These are phyloP conservation scores for Sclerotinia borealis DNA, from an alignment of 2,329 filamentous ascomycete species.

Conservation along the genomic window DNA sequence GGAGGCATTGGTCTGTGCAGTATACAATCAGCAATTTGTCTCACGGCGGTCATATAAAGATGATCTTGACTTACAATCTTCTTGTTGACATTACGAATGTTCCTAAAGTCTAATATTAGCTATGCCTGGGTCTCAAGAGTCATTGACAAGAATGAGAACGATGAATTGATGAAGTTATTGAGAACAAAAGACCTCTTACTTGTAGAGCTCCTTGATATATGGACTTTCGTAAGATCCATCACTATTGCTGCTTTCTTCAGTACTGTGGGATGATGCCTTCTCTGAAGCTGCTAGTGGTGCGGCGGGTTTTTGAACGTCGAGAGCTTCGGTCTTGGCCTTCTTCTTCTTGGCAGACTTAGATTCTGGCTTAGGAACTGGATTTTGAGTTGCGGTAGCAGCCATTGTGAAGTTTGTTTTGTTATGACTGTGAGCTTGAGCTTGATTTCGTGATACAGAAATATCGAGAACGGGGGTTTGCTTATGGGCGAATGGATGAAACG, in stretches of 20 bases:
- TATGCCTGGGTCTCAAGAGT: neutral
- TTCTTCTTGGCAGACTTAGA: conserved; percentile 66
- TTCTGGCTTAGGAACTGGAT: conserved; percentile 54
- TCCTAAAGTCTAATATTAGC: conserved; percentile 46
- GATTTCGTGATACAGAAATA: conserved; percentile 40
- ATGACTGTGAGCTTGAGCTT: conserved; percentile 25
- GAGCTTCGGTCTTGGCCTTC: conserved; percentile 51
- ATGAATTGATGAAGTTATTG: conserved; percentile 3
- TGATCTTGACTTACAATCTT: conserved; percentile 65
- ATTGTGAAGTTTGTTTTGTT: conserved; percentile 38
- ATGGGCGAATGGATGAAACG: neutral
- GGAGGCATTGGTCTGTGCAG: conserved; percentile 55
- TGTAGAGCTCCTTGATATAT: conserved; percentile 83
- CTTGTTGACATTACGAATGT: conserved; percentile 87
- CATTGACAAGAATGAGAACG: neutral
- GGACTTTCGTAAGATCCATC: conserved; percentile 64
- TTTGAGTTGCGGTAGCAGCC: conserved; percentile 58
- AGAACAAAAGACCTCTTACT: conserved; percentile 50
- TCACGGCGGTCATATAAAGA: neutral
- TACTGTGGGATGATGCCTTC: conserved; percentile 44
- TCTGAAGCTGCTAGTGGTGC: conserved; percentile 46
- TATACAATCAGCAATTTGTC: conserved; percentile 18
- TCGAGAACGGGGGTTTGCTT: neutral
- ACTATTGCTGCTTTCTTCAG: conserved; percentile 31
- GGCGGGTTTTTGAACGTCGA: conserved; percentile 41